Percentiles rank a stretch among this genome's conserved stretches.
Evolutionary conservation across 176 grass and related monocot species (phyloP).

Genomic region (Rhynchospora pubera): DNA sequence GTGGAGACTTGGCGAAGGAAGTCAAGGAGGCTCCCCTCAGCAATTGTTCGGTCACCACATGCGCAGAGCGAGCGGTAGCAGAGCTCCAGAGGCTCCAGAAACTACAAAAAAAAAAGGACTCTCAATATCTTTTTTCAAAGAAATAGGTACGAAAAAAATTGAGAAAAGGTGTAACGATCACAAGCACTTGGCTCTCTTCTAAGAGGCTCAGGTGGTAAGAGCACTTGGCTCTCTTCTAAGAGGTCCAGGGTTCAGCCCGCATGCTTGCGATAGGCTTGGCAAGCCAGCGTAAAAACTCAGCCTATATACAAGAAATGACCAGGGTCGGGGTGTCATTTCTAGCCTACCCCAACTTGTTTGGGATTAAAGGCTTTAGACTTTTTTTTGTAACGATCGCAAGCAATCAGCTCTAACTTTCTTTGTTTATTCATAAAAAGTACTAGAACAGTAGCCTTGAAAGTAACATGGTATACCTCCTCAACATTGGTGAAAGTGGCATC

Average conservation of each 20-base stretch:
- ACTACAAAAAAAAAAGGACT: constrained; percentile 44
- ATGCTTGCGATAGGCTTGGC: too few species aligned
- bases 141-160: neutral
- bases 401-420: neutral
- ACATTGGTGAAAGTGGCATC: constrained; percentile 71
- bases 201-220: too few species aligned
- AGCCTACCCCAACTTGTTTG: too few species aligned
- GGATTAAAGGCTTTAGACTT: too few species aligned
- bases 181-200: neutral
- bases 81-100: constrained; percentile 87
- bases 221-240: too few species aligned
- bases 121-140: neutral
- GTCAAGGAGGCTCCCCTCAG: constrained; percentile 91
- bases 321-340: too few species aligned
- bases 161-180: neutral
- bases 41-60: constrained; percentile 72
- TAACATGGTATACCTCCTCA: constrained; percentile 46
- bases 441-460: constrained; percentile 1
- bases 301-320: too few species aligned
- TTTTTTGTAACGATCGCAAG: neutral
- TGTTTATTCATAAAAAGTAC: neutral
- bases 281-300: too few species aligned
- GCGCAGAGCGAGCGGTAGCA: constrained; percentile 83
- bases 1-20: constrained; percentile 90
- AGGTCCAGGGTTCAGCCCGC: too few species aligned